Base-by-base conservation (phyloP, 306 rosid species). In the Quercus ilex region DNA sequence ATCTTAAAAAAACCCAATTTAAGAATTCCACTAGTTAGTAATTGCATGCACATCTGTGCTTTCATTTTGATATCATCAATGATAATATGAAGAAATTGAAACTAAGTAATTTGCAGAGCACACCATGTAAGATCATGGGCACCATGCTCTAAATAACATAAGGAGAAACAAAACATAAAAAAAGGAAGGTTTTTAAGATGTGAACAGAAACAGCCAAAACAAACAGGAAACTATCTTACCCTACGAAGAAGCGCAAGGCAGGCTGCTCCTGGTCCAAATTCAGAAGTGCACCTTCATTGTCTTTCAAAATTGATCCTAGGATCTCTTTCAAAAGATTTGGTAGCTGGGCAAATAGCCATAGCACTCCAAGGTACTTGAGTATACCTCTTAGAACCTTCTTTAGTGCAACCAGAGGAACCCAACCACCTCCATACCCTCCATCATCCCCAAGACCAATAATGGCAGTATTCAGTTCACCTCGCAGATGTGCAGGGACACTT, bases 391-490 rank as follows among this genome's bases (percentile, higher is more conserved):
- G 75, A 81, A 93, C 99, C 92, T 96, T 96, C 89, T 96, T 96
- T 55, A 96, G 97, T 57, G 99, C 98, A 82, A 96, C 96, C 53
- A 91, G 97, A 62, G 99, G 99, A 86, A 96, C 99, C 99, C 99
- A 96, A 68, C 99, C 99, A 79, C 99, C 99, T 67, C 99, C 99
- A 87, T 96, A 96, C 62, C 98, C 99, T 65, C 99, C 99, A 83
- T 96, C 99, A 55, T 96, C 99, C 56, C 99, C 99, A 75, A 96
- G 98, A 82, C 99, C 99, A 88, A 96, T 96, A 80, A 96, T 93
- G 74, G 97, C 99, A 31, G 99, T 96, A 84, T 96, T 96, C 85
- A 96, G 77, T 86, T 96, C 99, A 18, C 99, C 98, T 84, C 92
- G 93, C 77, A 93, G 98, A 71, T 96, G 98, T 65, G 98, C 96